Percentiles rank a stretch among this genome's conserved stretches.
Conservation (phyloP, 2,329 filamentous ascomycete genomes). For the Aspergillus versicolor region DNA sequence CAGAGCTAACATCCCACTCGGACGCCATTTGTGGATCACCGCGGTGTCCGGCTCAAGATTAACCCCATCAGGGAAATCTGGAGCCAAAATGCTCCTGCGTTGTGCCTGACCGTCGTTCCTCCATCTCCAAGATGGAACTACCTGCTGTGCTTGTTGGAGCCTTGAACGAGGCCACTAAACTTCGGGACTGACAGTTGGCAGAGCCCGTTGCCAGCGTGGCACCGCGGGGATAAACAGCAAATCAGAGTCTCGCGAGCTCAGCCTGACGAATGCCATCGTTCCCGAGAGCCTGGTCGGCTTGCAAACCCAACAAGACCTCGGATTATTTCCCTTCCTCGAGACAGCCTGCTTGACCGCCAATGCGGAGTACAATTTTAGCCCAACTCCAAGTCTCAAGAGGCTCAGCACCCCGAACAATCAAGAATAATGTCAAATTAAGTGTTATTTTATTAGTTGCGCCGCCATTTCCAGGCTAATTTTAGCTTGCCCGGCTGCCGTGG, state of each 20-base stretch:
- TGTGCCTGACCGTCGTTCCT: too few species aligned
- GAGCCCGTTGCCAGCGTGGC: constrained; percentile 29
- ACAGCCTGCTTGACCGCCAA: constrained; percentile 4
- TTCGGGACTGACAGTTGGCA: constrained; percentile 26
- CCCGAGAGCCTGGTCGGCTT: constrained; percentile 4
- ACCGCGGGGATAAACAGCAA: constrained; percentile 15
- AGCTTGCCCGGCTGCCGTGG: neutral
- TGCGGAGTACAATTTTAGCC: constrained; percentile 5
- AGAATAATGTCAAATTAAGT: neutral
- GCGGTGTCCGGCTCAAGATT: constrained; percentile 14
- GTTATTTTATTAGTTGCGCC: neutral
- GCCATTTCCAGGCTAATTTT: neutral
- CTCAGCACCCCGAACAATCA: neutral
- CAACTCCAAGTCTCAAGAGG: neutral
- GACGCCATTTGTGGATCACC: constrained; percentile 25
- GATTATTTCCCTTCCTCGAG: too few species aligned
- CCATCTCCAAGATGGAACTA: neutral
- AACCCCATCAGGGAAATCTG: constrained; percentile 7
- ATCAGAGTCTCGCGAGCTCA: constrained; percentile 1
- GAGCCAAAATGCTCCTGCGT: neutral
- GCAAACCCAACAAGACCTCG: neutral
- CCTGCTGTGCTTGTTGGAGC: neutral
- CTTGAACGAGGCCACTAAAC: neutral
- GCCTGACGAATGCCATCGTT: neutral
- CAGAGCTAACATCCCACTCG: constrained; percentile 24